Percentiles rank a stretch among this genome's conserved stretches.
These are phyloP conservation scores for Exobasidium rhododendri DNA, from an alignment of 1,284 basidiomycete species.

Conservation along the genomic window DNA sequence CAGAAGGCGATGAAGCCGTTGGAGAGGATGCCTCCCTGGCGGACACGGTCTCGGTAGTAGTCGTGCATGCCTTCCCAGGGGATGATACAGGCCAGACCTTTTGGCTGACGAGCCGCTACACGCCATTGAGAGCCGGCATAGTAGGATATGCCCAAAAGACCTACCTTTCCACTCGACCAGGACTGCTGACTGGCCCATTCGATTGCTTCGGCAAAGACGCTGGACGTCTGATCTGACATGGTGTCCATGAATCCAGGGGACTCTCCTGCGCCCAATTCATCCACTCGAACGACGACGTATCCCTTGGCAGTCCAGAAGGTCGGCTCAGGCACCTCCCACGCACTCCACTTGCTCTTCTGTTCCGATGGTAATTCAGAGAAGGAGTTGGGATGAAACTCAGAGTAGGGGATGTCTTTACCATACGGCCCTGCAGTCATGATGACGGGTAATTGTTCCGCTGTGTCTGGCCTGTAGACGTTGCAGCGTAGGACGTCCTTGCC, in stretches of 20 bases:
- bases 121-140: constrained; percentile 54
- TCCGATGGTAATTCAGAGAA: constrained; percentile 47
- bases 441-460: constrained; percentile 33
- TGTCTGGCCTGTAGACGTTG: constrained; percentile 46
- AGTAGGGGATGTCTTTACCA: constrained; percentile 52
- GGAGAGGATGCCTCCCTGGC: constrained; percentile 52
- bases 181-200: constrained; percentile 54
- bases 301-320: constrained; percentile 52
- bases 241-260: constrained; percentile 51
- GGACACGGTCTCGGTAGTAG: constrained; percentile 51
- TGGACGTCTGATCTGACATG: constrained; percentile 46
- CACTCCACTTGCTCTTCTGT: constrained; percentile 46
- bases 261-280: constrained; percentile 51
- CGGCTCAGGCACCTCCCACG: constrained; percentile 54
- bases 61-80: constrained; percentile 55
- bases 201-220: constrained; percentile 50
- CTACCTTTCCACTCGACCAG: constrained; percentile 53
- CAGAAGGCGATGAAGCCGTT: constrained; percentile 51
- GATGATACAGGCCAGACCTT: constrained; percentile 53
- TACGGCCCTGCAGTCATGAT: constrained; percentile 52
- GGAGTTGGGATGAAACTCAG: constrained; percentile 38
- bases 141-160: constrained; percentile 54
- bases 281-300: constrained; percentile 52
- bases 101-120: constrained; percentile 53
- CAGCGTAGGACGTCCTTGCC: constrained; percentile 42